Evolutionary conservation across 2,329 filamentous ascomycete species (phyloP).

Genomic region (Verticillium longisporum): DNA sequence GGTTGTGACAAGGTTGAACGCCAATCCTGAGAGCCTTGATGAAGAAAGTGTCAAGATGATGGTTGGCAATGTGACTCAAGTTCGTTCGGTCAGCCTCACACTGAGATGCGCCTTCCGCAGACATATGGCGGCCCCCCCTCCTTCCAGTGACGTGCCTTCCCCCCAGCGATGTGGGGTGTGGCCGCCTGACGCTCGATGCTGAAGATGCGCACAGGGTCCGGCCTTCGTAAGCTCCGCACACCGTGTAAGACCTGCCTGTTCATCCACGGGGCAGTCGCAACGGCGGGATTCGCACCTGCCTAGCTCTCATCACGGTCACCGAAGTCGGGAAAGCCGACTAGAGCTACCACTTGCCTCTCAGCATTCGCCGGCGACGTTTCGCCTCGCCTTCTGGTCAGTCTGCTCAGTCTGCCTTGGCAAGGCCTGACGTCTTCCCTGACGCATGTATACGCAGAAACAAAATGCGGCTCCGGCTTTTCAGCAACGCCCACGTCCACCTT

Average conservation of each 20-base stretch:
- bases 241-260: neutral
- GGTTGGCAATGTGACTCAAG: neutral
- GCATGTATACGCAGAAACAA: neutral
- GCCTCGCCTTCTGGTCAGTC: neutral
- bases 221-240: neutral
- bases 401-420: neutral
- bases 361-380: neutral
- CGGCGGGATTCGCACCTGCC: neutral
- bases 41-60: neutral
- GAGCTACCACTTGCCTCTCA: neutral
- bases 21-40: neutral
- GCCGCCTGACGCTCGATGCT: neutral
- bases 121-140: neutral
- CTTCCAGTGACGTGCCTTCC: neutral
- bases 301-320: neutral
- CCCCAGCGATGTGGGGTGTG: neutral
- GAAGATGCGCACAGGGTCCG: neutral
- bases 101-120: neutral
- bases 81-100: neutral
- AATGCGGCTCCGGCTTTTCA: neutral
- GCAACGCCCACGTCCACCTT: neutral
- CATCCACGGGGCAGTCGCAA: neutral
- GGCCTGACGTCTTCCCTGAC: neutral
- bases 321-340: neutral
- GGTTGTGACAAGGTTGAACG: neutral